A percentile compares a stretch with the other conserved stretches of the same genome.
Evolutionary conservation across 768 basidiomycete genomes (phyloP).

Genomic region (Lentinula sp.): DNA sequence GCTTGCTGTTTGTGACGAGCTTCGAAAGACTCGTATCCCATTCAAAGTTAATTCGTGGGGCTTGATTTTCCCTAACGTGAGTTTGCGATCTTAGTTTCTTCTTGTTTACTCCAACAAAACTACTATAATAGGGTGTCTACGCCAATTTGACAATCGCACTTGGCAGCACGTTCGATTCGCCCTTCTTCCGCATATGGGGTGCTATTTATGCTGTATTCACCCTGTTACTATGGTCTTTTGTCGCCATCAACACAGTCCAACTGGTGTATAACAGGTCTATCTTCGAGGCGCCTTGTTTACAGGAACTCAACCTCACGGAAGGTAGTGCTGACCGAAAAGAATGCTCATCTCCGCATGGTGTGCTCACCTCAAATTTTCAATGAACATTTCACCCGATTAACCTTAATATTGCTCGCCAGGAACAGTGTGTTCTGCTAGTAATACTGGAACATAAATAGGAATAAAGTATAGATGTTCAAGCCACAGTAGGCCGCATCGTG

Average conservation of each 20-base stretch:
- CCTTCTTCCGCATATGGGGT: constrained; percentile 53
- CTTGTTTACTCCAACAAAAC: neutral
- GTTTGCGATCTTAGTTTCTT: constrained; percentile 12
- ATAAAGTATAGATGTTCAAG: too few relatives aligned
- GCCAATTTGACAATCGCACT: constrained; percentile 58
- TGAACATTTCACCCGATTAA: too few relatives aligned
- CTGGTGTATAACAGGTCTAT: constrained; percentile 28
- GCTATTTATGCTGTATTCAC: constrained; percentile 46
- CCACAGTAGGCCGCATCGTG: too few relatives aligned
- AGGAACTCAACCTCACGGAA: constrained; percentile 21
- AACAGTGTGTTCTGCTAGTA: neutral
- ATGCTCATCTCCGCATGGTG: neutral
- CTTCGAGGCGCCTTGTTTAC: constrained; percentile 36
- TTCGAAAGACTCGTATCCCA: constrained; percentile 33
- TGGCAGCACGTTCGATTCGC: constrained; percentile 40
- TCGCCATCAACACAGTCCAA: constrained; percentile 36
- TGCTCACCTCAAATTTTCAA: neutral
- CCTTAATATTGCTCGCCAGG: neutral
- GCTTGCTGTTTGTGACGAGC: constrained; percentile 38
- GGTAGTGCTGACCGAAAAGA: neutral
- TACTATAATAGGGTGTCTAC: constrained; percentile 47
- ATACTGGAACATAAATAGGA: too few relatives aligned
- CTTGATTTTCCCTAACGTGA: constrained; percentile 64
- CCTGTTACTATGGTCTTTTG: constrained; percentile 45
- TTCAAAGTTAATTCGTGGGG: constrained; percentile 64